Evolutionary conservation across 2,329 filamentous ascomycete species (phyloP).

Genomic region (Atkinsonella hypoxylon): DNA sequence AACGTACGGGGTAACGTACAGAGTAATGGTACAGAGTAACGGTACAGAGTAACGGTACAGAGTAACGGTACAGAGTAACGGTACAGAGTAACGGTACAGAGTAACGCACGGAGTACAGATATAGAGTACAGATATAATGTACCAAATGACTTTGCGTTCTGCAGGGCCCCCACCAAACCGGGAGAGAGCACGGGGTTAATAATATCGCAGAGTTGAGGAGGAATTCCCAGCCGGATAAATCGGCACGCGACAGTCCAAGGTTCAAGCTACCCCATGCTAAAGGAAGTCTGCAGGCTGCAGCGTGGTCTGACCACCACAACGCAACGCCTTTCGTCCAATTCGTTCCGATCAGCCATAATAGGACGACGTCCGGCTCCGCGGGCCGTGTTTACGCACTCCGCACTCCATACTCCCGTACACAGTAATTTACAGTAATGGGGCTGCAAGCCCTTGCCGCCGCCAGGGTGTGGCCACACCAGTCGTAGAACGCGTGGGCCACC

Average conservation of each 20-base stretch:
- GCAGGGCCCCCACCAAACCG: background rate
- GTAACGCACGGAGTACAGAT: too few species aligned
- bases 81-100: too few species aligned
- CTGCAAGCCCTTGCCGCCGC: background rate
- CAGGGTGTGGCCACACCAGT: background rate
- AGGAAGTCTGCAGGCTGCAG: background rate
- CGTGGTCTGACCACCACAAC: background rate
- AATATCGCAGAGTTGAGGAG: too few species aligned
- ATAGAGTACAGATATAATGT: too few species aligned
- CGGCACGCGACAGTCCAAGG: constrained; percentile 5
- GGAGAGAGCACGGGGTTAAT: background rate
- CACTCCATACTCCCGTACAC: too few species aligned
- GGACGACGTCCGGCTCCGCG: background rate
- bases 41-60: too few species aligned
- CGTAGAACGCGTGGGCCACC: too few species aligned
- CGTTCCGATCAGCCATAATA: background rate
- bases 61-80: too few species aligned
- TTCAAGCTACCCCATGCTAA: background rate
- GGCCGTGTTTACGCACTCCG: too few species aligned
- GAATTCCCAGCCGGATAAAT: constrained; percentile 5
- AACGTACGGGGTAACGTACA: too few species aligned
- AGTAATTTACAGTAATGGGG: background rate
- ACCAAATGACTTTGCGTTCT: background rate
- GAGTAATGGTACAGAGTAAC: too few species aligned
- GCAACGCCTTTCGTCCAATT: background rate